Evolutionary conservation across 148 eudicot genomes (phyloP).

Genomic region (Oxyria digyna): DNA sequence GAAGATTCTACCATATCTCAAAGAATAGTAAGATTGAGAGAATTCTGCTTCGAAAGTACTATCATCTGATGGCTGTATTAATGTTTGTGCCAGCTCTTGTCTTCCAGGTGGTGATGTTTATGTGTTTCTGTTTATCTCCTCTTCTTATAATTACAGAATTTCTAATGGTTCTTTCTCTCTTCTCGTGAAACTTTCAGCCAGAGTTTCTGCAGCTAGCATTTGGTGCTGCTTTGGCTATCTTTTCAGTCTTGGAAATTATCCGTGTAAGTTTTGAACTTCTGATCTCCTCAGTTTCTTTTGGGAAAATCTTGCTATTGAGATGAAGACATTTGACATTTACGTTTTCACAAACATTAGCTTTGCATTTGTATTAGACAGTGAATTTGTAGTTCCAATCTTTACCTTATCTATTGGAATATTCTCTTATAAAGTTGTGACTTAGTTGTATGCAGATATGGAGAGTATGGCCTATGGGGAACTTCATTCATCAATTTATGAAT

Average conservation of each 20-base stretch:
- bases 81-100: constrained; percentile 95
- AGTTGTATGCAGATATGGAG: constrained; percentile 71
- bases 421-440: not conserved
- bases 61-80: constrained; percentile 86
- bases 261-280: constrained; percentile 47
- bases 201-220: constrained; percentile 80
- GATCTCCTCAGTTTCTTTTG: not conserved
- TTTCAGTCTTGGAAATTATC: constrained; percentile 70
- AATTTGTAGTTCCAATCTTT: not conserved
- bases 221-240: constrained; percentile 91
- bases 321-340: not conserved
- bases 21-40: constrained; percentile 82
- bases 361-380: not conserved
- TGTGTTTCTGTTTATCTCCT: not conserved
- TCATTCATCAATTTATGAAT: constrained; percentile 84
- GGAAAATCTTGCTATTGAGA: not conserved
- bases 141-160: not conserved
- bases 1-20: constrained; percentile 63
- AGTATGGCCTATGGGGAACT: constrained; percentile 82
- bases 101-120: constrained; percentile 52
- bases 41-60: constrained; percentile 88
- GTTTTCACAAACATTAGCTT: not conserved
- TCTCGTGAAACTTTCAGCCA: constrained; percentile 39
- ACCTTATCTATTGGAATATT: not conserved
- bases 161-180: not conserved